Conservation (phyloP, 2,329 filamentous ascomycete species). For the Teratosphaeria destructans region DNA sequence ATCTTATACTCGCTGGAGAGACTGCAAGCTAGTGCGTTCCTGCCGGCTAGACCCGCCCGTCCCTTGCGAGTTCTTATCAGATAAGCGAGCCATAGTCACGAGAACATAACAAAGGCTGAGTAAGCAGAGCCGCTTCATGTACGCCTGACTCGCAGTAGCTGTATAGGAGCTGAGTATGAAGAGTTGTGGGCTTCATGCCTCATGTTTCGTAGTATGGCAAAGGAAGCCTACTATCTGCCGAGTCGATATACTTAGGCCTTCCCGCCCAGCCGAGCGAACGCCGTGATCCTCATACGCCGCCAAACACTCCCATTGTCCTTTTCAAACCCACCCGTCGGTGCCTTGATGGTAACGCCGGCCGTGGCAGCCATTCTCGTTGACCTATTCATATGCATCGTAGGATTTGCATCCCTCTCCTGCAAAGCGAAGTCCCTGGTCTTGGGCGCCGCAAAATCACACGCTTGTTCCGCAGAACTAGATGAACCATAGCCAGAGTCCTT, state of each 20-base stretch:
- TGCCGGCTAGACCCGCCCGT: not conserved
- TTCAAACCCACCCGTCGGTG: not conserved
- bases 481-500: conserved; percentile 19
- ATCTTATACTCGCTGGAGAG: not conserved
- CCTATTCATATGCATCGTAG: conserved; percentile 2
- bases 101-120: not conserved
- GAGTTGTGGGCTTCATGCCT: not conserved
- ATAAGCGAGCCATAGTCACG: not conserved
- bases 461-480: not conserved
- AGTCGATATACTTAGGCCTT: not conserved
- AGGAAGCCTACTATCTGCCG: not conserved
- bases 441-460: conserved; percentile 12
- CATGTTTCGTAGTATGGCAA: not conserved
- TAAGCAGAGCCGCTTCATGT: too few species aligned
- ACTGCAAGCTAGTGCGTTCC: not conserved
- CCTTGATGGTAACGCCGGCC: conserved; percentile 8
- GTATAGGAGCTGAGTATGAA: not conserved
- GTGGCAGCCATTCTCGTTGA: conserved; percentile 5
- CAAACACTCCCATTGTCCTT: conserved; percentile 13
- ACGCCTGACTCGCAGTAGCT: not conserved
- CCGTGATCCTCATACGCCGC: conserved; percentile 14
- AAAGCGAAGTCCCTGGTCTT: conserved; percentile 20
- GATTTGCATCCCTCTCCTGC: conserved; percentile 6
- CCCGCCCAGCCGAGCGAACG: conserved; percentile 3
- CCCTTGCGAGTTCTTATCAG: not conserved